Base-by-base conservation (phyloP, 441 rosid species). In the Populus hybrid region DNA sequence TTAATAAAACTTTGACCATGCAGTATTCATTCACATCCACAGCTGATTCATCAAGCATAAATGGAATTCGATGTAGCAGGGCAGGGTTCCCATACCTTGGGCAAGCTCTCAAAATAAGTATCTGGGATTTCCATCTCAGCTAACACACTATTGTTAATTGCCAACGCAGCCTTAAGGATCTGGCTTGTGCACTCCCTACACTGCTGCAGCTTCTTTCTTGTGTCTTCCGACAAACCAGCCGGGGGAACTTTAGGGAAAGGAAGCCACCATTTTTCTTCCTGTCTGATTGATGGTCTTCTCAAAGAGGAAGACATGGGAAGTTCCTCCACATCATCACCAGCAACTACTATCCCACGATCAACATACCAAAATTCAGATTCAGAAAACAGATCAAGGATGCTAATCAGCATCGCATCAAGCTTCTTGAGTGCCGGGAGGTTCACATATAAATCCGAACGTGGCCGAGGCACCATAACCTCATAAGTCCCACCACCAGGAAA, bases 201-300 rank as follows among this genome's bases (percentile, higher is more conserved):
- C 72, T 93, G 95, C 83, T 91, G 94, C 79, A 95, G 77, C 34
- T 84, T 88, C 90, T 88, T 93, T 81, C 96, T 92, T 0, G 89
- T 63, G 70, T 87, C 94, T 73, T 86, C 90, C 0, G 91, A 90
- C 82, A 95, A 82, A 36, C 98, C 96, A 32, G 84, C 85, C 63
- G 82, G 79, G 0, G 97, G 96, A 67, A 93, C 88, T 84, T 90
- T 91, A 0, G 98, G 98, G 78, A 90, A 91, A 6, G 98, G 98
- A 75, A 95, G 82, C 98, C 98, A 95, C 97, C 98, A 93, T 78
- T 93, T 95, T 64, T 92, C 98, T 75, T 91, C 95, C 89, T 91
- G 97, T 86, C 97, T 89, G 76, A 85, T 83, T 0, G 91, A 89
- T 1, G 85, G 89, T 59, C 88, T 83, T 79, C 72, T 77, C 12